phyloP scores from a whole-genome alignment of 495 filamentous ascomycete species.

The Oidiodendron maius region DNA sequence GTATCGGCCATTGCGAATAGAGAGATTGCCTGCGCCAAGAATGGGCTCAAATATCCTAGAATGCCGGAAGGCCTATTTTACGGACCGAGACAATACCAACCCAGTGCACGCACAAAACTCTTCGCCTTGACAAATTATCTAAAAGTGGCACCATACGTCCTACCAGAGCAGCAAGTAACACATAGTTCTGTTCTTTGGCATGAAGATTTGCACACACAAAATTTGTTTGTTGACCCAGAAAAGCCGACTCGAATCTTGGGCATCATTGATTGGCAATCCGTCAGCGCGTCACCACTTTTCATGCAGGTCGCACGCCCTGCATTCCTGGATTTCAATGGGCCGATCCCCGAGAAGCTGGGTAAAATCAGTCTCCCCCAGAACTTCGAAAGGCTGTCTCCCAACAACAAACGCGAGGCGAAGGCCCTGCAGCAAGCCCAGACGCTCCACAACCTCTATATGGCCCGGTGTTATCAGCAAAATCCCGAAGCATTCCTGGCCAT shows the following conservation, averaged over 20 bases:
- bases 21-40: conserved; percentile 25
- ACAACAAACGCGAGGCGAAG: background rate
- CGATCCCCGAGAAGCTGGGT: background rate
- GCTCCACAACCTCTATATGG: background rate
- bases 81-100: conserved; percentile 27
- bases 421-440: background rate
- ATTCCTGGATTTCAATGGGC: conserved; percentile 24
- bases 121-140: conserved; percentile 26
- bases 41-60: conserved; percentile 21
- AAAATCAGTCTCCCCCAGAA: background rate
- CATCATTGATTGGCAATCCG: conserved; percentile 34
- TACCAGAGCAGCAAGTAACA: conserved; percentile 24
- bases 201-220: conserved; percentile 31
- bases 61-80: conserved; percentile 26
- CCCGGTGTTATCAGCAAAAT: background rate
- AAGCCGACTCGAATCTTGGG: conserved; percentile 24
- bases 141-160: conserved; percentile 19
- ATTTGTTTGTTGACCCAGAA: conserved; percentile 31
- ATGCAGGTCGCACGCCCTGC: conserved; percentile 22
- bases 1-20: conserved; percentile 22
- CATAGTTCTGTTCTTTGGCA: conserved; percentile 28
- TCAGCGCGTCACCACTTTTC: conserved; percentile 25
- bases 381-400: background rate
- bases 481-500: conserved; percentile 2
- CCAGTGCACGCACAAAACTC: conserved; percentile 23